Conservation (phyloP, 306 rosid species). For the Benincasa hispida region DNA sequence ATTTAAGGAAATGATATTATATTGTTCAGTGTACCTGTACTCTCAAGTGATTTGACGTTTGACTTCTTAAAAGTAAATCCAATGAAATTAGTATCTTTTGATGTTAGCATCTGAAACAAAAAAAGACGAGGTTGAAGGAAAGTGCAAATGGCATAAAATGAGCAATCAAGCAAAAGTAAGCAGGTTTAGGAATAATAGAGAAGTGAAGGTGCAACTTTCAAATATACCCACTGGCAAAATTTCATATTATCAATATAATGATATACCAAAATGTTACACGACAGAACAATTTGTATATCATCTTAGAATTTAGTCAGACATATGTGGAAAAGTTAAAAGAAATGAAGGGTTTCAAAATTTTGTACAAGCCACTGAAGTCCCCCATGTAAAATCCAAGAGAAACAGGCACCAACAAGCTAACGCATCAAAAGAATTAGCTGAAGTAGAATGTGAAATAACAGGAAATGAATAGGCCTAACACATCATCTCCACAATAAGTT, state of each 20-base stretch:
- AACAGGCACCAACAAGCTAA: not conserved
- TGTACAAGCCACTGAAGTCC: not conserved
- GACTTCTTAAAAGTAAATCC: slow-evolving; percentile 91
- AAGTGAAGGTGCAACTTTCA: not conserved
- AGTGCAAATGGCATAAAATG: not conserved
- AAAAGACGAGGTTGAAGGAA: not conserved
- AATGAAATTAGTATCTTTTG: slow-evolving; percentile 91
- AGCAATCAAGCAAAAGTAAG: not conserved
- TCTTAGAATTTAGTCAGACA: not conserved
- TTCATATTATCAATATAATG: not conserved
- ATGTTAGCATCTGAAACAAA: slow-evolving; percentile 78
- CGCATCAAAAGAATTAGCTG: not conserved
- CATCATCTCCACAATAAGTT: no score
- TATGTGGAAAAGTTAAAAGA: not conserved
- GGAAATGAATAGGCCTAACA: no score
- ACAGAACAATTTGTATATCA: not conserved
- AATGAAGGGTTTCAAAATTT: not conserved
- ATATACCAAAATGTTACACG: not conserved
- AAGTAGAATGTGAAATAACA: not conserved
- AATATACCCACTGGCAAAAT: not conserved
- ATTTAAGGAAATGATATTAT: not conserved
- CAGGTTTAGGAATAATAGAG: not conserved
- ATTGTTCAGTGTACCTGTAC: slow-evolving; percentile 42
- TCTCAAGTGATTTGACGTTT: slow-evolving; percentile 71
- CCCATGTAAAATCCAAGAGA: not conserved